Base-by-base conservation (phyloP, 2,329 filamentous ascomycete genomes). In the Xylariaceae sp. region DNA sequence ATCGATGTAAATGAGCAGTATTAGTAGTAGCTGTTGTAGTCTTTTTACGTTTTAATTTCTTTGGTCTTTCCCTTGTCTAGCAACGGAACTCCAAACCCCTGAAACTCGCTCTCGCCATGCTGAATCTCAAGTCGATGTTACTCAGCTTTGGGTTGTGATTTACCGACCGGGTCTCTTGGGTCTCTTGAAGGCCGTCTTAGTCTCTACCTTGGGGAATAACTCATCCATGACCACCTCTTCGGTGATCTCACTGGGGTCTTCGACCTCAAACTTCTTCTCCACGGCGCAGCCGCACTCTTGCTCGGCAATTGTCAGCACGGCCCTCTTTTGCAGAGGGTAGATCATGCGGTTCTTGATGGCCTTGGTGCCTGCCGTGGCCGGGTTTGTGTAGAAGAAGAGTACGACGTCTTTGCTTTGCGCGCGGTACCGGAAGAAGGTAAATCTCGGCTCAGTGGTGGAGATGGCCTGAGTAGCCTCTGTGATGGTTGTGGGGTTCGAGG, bases 311-410 rank as follows among this genome's bases (percentile, higher is more conserved):
- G 78, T 75, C 35, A 92, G 77, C 2, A 90, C 88, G 23, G 84
- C 82, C 9, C 83, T 78, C 74, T 86, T 87, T 77, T 86, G 87
- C 30, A 87, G 77, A 39, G 90, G 89, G 72, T 94, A 94, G 69
- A 94, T 75, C 90, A 95, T 95, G 64, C 89, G 82, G 75, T 89
- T 88, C 77, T 90, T 92, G 77, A 94, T 89, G 55, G 82, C 78
- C 75, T 86, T 89, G 30, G 62, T 67, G 34, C 78, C 82, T 0
- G 82, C 76, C 3, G 87, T 80, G 6, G 82, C 77, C 0, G 90
- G 90, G 72, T 89, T 92, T 4, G 89, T 93, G 76, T 92, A 93
- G 71, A 94, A 85, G 77, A 94, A 94, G 4, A 93, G 78, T 52
- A 93, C 77, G 2, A 86, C 84, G 57, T 78, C 81, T 55, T 78